Percentiles rank a stretch among this genome's conserved stretches.
Evolutionary conservation across 2,329 filamentous ascomycete species (phyloP).

Genomic region (Trichoderma lentiforme): DNA sequence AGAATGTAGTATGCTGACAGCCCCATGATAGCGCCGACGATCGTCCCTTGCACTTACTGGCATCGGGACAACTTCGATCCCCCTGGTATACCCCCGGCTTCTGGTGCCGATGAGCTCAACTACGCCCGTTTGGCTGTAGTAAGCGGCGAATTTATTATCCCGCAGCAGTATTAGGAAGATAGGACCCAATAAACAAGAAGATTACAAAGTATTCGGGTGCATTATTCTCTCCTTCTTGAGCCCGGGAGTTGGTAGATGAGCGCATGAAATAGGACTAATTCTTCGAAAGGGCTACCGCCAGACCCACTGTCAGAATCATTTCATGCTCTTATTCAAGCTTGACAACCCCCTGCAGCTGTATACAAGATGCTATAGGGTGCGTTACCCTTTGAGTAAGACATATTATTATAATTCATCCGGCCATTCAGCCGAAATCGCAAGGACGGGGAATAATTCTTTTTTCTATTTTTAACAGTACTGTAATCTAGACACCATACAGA

Average conservation of each 20-base stretch:
- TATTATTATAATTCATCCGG: not conserved
- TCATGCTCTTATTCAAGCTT: not conserved
- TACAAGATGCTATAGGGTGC: not conserved
- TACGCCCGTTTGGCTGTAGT: not conserved
- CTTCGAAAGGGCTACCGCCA: not conserved
- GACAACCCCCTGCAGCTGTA: not conserved
- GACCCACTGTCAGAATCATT: not conserved
- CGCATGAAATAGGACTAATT: not conserved
- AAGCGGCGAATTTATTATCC: not conserved
- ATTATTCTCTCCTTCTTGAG: not conserved
- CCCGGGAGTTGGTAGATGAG: not conserved
- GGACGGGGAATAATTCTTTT: not conserved
- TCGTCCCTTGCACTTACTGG: not conserved
- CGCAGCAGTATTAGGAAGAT: not conserved
- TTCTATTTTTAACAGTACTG: not conserved
- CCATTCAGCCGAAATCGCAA: not conserved
- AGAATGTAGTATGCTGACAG: not conserved
- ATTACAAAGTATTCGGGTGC: not conserved
- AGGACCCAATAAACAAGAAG: not conserved
- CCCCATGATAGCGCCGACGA: not conserved
- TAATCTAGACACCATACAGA: not conserved
- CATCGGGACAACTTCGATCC: not conserved
- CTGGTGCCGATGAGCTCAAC: not conserved
- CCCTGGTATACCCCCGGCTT: not conserved
- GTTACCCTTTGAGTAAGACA: not conserved